Evolutionary conservation across 2,329 filamentous ascomycete species (phyloP), one percentile per base, ranked within the genome.

Genomic region (Cladosporium cucumerinum): DNA sequence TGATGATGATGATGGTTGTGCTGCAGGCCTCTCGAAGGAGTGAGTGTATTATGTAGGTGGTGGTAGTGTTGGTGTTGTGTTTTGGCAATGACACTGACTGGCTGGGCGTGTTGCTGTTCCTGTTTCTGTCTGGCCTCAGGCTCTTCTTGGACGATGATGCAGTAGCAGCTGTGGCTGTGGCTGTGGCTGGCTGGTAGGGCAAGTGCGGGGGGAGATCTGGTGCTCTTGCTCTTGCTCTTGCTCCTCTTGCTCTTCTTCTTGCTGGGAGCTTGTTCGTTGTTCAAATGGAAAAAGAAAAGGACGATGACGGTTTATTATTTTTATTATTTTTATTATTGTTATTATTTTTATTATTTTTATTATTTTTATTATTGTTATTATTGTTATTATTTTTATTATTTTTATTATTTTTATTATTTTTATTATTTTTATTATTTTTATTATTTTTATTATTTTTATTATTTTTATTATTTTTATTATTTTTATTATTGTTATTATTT

Each of bases 11-110:
- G 25, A 23, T 26, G 23, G 49, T 30, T n/a, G 18, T 30, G 23
- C 51, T 28, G 51, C 51, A 32, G 51, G 51, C 51, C 32, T 54
- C 51, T 54, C 16, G 51, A 54, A 54, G 51, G 51, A 54, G 51
- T 54, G 51, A 54, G 51, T 54, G 51, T 32, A 18, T 52, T 18
- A 12, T 51, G 14, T 30, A 18, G 12, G 23, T n/a, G 26, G 49
- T 26, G 48, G 8, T 8, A 11, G 32, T 34, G 32, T 2, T 34
- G 32, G 28, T 28, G 49, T 52, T 28, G 49, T 32, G 51, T 54
- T 54, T 54, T 54, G 51, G 26, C 28, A 23, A 54, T 32, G 51
- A 28, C 16, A 54, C 51, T 30, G 51, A 54, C 51, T 30, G 51
- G 51, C 28, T 28, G 28, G 28, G 49, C 28, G 25, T n/a, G 26